These are phyloP conservation scores for Pseudoneurospora amorphoporcata DNA, from an alignment of 495 filamentous ascomycete species.

Conservation along the genomic window DNA sequence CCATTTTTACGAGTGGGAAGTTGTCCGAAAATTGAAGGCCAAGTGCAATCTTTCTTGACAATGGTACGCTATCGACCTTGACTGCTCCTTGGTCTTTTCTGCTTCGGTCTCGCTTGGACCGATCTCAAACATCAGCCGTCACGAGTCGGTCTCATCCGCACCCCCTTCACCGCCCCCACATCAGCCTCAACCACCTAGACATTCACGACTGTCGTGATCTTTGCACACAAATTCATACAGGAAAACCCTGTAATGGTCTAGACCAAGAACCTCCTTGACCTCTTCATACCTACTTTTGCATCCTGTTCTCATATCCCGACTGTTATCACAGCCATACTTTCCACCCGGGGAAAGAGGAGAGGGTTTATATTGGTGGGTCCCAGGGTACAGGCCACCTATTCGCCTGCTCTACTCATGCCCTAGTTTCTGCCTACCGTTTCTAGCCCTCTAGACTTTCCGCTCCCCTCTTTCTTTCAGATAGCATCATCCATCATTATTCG, in stretches of 20 bases:
- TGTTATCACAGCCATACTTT: neutral
- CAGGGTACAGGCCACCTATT: too few species aligned
- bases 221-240: neutral
- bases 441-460: too few species aligned
- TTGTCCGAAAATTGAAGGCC: neutral
- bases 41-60: neutral
- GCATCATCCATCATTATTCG: too few species aligned
- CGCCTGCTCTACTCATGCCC: too few species aligned
- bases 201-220: neutral
- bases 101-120: slow-evolving; percentile 20
- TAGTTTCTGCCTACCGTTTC: too few species aligned
- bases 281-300: neutral
- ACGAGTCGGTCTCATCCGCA: slow-evolving; percentile 26
- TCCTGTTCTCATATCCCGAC: neutral
- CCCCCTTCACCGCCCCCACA: slow-evolving; percentile 7
- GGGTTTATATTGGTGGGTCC: too few species aligned
- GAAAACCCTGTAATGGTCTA: neutral
- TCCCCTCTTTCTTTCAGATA: too few species aligned
- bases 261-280: neutral
- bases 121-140: slow-evolving; percentile 27
- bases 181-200: slow-evolving; percentile 15
- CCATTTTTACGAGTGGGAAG: neutral
- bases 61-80: neutral
- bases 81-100: neutral
- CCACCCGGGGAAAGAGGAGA: too few species aligned